Conservation (phyloP, 2,329 filamentous ascomycete species). For the Penicillium brasilianum region DNA sequence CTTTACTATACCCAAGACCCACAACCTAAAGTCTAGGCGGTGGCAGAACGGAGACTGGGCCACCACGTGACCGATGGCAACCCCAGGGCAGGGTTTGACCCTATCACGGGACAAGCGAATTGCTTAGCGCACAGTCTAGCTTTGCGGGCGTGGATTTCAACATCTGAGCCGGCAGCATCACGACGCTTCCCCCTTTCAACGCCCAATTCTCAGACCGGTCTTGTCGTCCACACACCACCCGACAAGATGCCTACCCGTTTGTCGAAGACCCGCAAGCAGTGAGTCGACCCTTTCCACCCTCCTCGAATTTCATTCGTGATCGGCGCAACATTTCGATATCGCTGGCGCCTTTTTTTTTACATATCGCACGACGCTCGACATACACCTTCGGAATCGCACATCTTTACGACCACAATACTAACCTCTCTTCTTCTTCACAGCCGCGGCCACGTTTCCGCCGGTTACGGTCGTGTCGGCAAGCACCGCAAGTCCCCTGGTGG, state of each 20-base stretch:
- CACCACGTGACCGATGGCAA: constrained; percentile 24
- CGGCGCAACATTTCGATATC: constrained; percentile 27
- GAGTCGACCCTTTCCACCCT: constrained; percentile 41
- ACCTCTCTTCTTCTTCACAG: constrained; percentile 52
- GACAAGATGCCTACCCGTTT: constrained; percentile 59
- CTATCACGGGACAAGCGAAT: constrained; percentile 45
- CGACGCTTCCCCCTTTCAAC: constrained; percentile 42
- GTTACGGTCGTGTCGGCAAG: constrained; percentile 98
- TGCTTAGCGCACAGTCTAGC: constrained; percentile 47
- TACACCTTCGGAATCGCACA: constrained; percentile 7
- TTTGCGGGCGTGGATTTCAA: constrained; percentile 43
- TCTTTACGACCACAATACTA: constrained; percentile 18
- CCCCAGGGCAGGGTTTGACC: constrained; percentile 37
- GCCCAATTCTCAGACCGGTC: constrained; percentile 44
- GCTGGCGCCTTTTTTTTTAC: constrained; percentile 3
- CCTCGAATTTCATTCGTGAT: constrained; percentile 25
- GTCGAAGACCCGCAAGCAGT: constrained; percentile 57
- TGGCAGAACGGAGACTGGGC: constrained; percentile 8
- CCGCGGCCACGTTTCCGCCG: constrained; percentile 97
- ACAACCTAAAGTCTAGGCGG: neutral
- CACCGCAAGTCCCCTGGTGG: constrained; percentile 89
- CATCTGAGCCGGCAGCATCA: constrained; percentile 39
- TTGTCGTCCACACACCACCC: constrained; percentile 48
- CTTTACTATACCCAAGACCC: neutral
- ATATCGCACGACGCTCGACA: constrained; percentile 11